Conservation (phyloP, 2,329 filamentous ascomycete species). For the Colletotrichum tabaci region DNA sequence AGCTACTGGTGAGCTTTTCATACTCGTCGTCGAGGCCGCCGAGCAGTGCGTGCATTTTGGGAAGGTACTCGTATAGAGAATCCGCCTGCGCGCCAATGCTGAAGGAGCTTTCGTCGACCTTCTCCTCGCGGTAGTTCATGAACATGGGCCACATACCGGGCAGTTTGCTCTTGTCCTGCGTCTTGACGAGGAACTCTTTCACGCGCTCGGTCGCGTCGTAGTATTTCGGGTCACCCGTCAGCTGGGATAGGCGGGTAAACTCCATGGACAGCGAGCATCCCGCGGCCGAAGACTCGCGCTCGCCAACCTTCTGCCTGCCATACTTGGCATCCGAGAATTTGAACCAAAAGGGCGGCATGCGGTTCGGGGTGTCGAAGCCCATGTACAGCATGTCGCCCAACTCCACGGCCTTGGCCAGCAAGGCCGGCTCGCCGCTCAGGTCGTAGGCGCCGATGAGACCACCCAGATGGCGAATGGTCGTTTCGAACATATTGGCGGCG, state of each 20-base stretch:
- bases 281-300: slow-evolving; percentile 59
- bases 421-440: slow-evolving; percentile 60
- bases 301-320: slow-evolving; percentile 55
- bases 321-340: slow-evolving; percentile 59
- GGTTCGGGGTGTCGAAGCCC: slow-evolving; percentile 69
- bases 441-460: slow-evolving; percentile 68
- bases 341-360: slow-evolving; percentile 64
- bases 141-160: slow-evolving; percentile 81
- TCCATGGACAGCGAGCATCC: slow-evolving; percentile 79
- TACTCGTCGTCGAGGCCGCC: slow-evolving; percentile 77
- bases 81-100: slow-evolving; percentile 62
- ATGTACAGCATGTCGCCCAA: slow-evolving; percentile 68
- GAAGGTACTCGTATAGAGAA: slow-evolving; percentile 72
- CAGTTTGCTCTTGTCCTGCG: slow-evolving; percentile 76
- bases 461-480: slow-evolving; percentile 70
- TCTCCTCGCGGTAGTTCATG: slow-evolving; percentile 73
- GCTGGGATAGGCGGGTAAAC: slow-evolving; percentile 81
- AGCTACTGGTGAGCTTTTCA: slow-evolving; percentile 73
- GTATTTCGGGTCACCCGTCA: slow-evolving; percentile 81
- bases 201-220: slow-evolving; percentile 84
- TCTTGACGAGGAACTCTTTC: slow-evolving; percentile 75
- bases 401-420: slow-evolving; percentile 67
- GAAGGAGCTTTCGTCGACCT: slow-evolving; percentile 56
- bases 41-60: slow-evolving; percentile 73
- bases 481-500: slow-evolving; percentile 74